These are phyloP conservation scores for Claviceps spartinae DNA, from an alignment of 2,329 filamentous ascomycete species.

Conservation along the genomic window DNA sequence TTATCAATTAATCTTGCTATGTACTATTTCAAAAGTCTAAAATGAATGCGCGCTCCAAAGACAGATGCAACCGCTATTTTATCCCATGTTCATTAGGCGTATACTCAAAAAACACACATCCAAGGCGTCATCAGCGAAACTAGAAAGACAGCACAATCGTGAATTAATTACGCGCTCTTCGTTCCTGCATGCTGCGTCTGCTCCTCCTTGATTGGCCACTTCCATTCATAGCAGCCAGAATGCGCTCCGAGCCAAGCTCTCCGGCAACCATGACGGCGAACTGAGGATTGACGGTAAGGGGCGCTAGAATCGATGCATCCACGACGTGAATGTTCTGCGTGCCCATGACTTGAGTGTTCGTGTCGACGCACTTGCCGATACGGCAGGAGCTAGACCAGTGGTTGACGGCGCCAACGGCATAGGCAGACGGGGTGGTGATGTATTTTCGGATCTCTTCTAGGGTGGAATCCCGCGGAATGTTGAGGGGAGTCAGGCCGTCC, in stretches of 20 bases:
- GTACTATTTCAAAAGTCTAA: too few species aligned
- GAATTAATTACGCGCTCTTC: not conserved
- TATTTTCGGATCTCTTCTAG: slow-evolving; percentile 34
- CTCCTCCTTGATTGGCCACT: not conserved
- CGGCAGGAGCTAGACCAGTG: slow-evolving; percentile 41
- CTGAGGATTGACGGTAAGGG: slow-evolving; percentile 40
- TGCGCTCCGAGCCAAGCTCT: slow-evolving; percentile 36
- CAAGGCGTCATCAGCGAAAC: too few species aligned
- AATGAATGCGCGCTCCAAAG: too few species aligned
- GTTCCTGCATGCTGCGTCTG: not conserved
- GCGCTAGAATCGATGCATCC: slow-evolving; percentile 34
- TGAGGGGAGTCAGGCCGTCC: slow-evolving; percentile 30
- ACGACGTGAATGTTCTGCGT: slow-evolving; percentile 37
- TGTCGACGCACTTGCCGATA: slow-evolving; percentile 35
- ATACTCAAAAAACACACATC: too few species aligned
- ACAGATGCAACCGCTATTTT: too few species aligned
- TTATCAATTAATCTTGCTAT: too few species aligned
- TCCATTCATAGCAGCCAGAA: slow-evolving; percentile 12
- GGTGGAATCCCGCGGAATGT: slow-evolving; percentile 31
- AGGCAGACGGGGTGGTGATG: slow-evolving; percentile 32
- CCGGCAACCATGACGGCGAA: slow-evolving; percentile 41
- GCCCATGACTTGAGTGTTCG: slow-evolving; percentile 30
- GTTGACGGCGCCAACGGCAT: slow-evolving; percentile 35
- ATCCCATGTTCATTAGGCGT: too few species aligned
- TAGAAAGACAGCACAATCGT: too few species aligned